Evolutionary conservation across 2,329 filamentous ascomycete genomes (phyloP), one percentile per base, ranked within the genome.

Genomic region (Chaetoscypha palmicola): DNA sequence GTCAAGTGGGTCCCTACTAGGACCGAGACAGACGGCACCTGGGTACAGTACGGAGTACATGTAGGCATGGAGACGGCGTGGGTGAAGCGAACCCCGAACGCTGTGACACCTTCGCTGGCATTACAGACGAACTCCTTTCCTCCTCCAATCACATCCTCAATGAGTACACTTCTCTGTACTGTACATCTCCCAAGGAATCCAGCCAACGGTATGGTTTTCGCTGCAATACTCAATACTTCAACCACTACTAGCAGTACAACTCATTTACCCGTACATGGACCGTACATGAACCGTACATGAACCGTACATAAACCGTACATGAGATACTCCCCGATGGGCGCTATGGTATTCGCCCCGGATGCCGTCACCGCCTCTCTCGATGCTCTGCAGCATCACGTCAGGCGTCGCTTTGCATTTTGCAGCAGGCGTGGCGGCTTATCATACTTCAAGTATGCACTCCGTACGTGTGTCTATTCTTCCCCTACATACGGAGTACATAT

Each of bases 201-300:
- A 7, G 7, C 24, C 24, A 28, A 12, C 7, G 7, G 24, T 12
- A 7, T 28, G 24, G 12, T 28, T 12, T 28, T 7, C 12, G 24
- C 7, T 12, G 24, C 24, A 28, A 7, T 28, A 12, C 24, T 28
- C 7, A 12, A 28, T 28, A 28, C n/a, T n/a, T 28, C 24, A 7
- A 28, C 12, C 24, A 28, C 12, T 7, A 28, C 24, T 7, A 7
- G 24, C 24, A 7, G n/a, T n/a, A n/a, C n/a, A n/a, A n/a, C n/a
- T n/a, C n/a, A n/a, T n/a, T n/a, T n/a, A n/a, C n/a, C n/a, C n/a
- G n/a, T n/a, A n/a, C n/a, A n/a, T n/a, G n/a, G n/a, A 28, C 24
- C 12, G 38, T 41, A 41, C 38, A 41, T 41, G 14, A n/a, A 10
- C 37, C 22, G 20, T 37, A 10, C 34, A 21, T 37, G 34, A 37